Evolutionary conservation across 2,329 filamentous ascomycete species (phyloP), one percentile per base, ranked within the genome.

Genomic region (Aspergillus quadricinctus): DNA sequence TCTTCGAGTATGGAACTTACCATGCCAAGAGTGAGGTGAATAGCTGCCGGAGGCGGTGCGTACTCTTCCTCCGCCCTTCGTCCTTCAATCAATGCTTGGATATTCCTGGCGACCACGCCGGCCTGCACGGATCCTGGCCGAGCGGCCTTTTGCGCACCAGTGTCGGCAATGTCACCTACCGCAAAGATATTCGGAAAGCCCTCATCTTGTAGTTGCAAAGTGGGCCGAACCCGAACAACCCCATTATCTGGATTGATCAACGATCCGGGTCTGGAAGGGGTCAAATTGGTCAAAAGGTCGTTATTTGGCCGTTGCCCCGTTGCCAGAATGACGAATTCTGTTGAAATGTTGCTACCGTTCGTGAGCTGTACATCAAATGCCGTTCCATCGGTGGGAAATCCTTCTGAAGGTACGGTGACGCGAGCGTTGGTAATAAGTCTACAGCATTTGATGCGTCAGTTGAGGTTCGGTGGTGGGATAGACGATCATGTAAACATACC

Each of bases 251-350:
- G 70, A 56, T 74, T 75, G 3, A 72, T 54, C 1, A 74, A 56
- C 1, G 66, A 66, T 7, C 61, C 58, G 0, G 64, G 31, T 0
- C 50, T 51, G 0, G 66, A 65, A 1, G 71, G 61, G 1, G 68
- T 62, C 2, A 79, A 55, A 5, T 66, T 52, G 2, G 62, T 49
- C 6, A 81, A 54, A 4, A 79, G 65, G 14, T 67, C 60, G 11
- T 77, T 79, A 43, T 79, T 78, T 0, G 79, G 76, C n/a, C 64
- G 75, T 64, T 81, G 78, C 3, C 79, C 79, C 0, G 76, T 81
- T 3, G 77, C 78, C 1, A 75, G 64, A 27, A 81, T 78, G 48
- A 68, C 78, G 64, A 71, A 78, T 70, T 64, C 66, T 48, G 61
- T 70, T 50, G 72, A 77, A 25, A 71, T 56, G 14, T 60, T 61